Conservation (phyloP, 2,329 filamentous ascomycete genomes). For the Ophiostoma ulmi region DNA sequence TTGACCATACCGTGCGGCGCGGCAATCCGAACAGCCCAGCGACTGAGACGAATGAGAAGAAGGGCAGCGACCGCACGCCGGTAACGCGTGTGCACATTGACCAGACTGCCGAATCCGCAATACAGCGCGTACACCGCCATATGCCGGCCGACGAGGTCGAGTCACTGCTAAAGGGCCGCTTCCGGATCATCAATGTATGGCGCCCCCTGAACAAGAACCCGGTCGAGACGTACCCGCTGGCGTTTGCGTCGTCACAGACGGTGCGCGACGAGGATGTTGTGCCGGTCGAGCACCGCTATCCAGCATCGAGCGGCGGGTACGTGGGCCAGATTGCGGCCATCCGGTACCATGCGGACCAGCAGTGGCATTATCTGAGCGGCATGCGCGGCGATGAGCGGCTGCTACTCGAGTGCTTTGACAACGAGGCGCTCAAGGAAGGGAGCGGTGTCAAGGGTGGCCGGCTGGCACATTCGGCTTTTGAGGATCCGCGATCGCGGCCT, state of each 20-base stretch:
- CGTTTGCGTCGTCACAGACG: conserved; percentile 60
- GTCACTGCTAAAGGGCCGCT: conserved; percentile 59
- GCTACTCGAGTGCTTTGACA: conserved; percentile 75
- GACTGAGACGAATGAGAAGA: background rate
- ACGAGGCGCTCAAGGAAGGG: conserved; percentile 46
- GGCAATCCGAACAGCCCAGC: conserved; percentile 46
- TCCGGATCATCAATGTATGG: conserved; percentile 87
- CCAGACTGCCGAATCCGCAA: conserved; percentile 65
- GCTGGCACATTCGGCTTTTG: conserved; percentile 72
- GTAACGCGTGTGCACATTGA: conserved; percentile 76
- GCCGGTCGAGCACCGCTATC: conserved; percentile 68
- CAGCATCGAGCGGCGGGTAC: conserved; percentile 45
- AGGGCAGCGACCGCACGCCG: conserved; percentile 48
- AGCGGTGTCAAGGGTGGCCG: conserved; percentile 49
- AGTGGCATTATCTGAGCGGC: conserved; percentile 76
- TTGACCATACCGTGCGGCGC: conserved; percentile 85
- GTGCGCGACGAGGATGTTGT: conserved; percentile 61
- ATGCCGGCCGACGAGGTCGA: conserved; percentile 55
- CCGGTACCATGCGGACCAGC: conserved; percentile 53
- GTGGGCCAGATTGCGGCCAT: conserved; percentile 71
- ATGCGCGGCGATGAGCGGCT: conserved; percentile 70
- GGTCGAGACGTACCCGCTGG: conserved; percentile 62
- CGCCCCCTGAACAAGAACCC: conserved; percentile 56
- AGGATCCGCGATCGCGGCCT: conserved; percentile 63
- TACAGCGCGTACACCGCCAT: conserved; percentile 62